Evolutionary conservation across 106 monocot genomes (phyloP), one percentile per base, ranked within the genome.

Genomic region (Phalaenopsis equestris): DNA sequence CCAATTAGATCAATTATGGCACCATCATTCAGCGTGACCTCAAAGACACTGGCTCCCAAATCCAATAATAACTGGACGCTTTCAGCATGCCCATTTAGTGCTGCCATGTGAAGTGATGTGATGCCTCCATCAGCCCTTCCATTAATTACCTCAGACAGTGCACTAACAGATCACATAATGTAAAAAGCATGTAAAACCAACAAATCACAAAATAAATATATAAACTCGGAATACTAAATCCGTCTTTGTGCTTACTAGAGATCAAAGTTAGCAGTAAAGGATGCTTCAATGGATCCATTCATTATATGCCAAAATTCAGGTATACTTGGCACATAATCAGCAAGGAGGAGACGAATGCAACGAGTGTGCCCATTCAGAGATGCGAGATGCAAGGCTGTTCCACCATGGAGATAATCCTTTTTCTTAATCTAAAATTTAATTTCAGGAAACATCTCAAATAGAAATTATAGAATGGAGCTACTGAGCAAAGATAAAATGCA

Each of bases 31-130:
- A 95, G 77, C 24, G 92, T 95, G 57, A 85, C 77, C 19, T 86
- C 86, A 58, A 82, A 86, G 7, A 89, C 81, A 89, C 42, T 84
- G 47, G 90, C 95, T 75, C 92, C 92, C 83, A 95, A 82, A 73
- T 95, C 95, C 86, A 95, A 81, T 8, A 95, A 80, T 67, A 95
- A 78, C 15, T 92, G 89, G 46, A 95, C 90, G 76, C 83, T 77
- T 80, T 95, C 90, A 30, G 80, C 81, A 55, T 95, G 89, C 2
- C 95, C 92, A 85, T 95, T 87, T 10, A 95, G 81, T 65, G 95
- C 90, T n/a, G 95, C 90, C 86, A 95, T 85, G 82, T 95, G 95
- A 81, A 95, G 89, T 0, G 95, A 84, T 42, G 90, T 92, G 78
- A 95, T 85, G 46, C 92, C 92, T 39, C 92, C 95, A 87, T 95